Evolutionary conservation across 768 basidiomycete species (phyloP).

Genomic region (Pleurotus citrinopileatus): DNA sequence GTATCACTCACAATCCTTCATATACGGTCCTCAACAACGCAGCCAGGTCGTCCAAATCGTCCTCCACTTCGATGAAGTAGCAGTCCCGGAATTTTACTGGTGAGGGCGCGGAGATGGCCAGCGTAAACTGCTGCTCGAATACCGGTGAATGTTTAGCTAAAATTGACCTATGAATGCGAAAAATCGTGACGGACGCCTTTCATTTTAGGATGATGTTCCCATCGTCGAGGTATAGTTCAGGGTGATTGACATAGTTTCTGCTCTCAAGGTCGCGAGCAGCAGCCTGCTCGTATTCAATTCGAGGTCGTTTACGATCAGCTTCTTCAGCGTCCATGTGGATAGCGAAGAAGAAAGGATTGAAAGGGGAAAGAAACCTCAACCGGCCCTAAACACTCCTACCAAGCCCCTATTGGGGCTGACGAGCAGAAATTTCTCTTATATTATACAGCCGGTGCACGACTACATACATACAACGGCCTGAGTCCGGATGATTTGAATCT

Average conservation of each 20-base stretch:
- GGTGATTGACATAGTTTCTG: not conserved
- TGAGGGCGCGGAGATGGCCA: not conserved
- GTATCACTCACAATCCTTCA: slow-evolving; percentile 5
- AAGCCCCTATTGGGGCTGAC: not conserved
- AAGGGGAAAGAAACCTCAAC: not conserved
- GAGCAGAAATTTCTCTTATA: too few species aligned
- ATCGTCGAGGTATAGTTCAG: not conserved
- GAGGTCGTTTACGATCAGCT: slow-evolving; percentile 4
- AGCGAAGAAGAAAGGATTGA: not conserved
- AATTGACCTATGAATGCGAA: not conserved
- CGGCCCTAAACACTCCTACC: not conserved
- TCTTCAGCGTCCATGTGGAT: not conserved
- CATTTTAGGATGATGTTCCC: slow-evolving; percentile 5
- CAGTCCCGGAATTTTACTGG: slow-evolving; percentile 1
- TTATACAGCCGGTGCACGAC: too few species aligned
- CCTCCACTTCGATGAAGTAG: not conserved
- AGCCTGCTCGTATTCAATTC: slow-evolving; percentile 1
- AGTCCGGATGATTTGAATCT: not conserved
- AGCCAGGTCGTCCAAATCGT: slow-evolving; percentile 2
- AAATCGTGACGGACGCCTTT: not conserved
- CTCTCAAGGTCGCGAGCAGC: not conserved
- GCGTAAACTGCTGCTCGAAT: not conserved
- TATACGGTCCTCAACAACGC: not conserved
- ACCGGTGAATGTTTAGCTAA: not conserved
- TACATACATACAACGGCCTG: too few species aligned